Evolutionary conservation across 768 basidiomycete species (phyloP).

Genomic region (Russula virescens): DNA sequence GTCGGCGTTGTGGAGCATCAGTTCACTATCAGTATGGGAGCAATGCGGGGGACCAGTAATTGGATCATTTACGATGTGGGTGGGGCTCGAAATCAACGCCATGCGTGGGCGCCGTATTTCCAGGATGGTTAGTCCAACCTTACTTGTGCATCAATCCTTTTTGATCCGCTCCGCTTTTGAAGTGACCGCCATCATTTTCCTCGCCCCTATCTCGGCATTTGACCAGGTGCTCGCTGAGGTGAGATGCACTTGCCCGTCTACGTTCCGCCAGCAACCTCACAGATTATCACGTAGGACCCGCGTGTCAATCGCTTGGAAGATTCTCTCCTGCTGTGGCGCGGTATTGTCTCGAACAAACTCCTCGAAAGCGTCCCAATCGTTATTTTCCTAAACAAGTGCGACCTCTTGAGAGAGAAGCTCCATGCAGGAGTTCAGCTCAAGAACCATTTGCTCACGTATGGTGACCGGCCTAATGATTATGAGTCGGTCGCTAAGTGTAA

Average conservation of each 20-base stretch:
- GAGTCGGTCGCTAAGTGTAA: conserved; percentile 69
- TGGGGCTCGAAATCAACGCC: conserved; percentile 72
- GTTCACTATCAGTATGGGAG: conserved; percentile 52
- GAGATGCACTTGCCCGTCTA: conserved; percentile 44
- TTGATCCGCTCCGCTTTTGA: conserved; percentile 16
- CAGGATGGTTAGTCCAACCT: conserved; percentile 57
- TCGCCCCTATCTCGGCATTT: conserved; percentile 83
- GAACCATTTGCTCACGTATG: conserved; percentile 65
- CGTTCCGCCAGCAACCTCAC: neutral
- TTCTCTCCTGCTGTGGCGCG: conserved; percentile 69
- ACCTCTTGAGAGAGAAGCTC: conserved; percentile 72
- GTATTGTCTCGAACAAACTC: conserved; percentile 65
- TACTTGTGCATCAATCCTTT: conserved; percentile 2
- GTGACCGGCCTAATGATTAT: conserved; percentile 73
- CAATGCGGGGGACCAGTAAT: conserved; percentile 49
- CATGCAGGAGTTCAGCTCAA: conserved; percentile 68
- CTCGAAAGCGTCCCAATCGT: conserved; percentile 72
- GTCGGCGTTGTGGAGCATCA: conserved; percentile 76
- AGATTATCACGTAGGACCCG: conserved; percentile 46
- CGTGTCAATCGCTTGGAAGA: conserved; percentile 75
- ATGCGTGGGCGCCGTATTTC: conserved; percentile 87
- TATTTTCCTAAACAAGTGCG: conserved; percentile 77
- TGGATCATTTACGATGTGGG: conserved; percentile 89
- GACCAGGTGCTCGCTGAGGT: conserved; percentile 81
- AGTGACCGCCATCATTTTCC: conserved; percentile 87